A percentile compares a stretch with the other conserved stretches of the same genome.
These are phyloP conservation scores for Dalbergia oliveri DNA, from an alignment of 306 rosid species.

Conservation along the genomic window DNA sequence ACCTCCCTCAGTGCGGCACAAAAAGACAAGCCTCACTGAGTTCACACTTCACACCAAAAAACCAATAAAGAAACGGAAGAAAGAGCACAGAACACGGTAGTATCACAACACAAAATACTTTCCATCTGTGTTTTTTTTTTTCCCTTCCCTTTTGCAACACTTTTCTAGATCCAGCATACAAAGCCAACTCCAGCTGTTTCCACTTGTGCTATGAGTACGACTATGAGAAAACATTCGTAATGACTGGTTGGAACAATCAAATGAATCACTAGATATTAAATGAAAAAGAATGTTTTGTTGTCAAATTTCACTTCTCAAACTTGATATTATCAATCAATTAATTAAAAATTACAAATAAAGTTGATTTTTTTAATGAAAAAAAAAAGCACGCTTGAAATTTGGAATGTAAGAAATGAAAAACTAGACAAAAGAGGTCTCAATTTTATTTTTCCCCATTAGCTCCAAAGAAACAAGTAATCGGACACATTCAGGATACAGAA, in stretches of 20 bases:
- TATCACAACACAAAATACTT: slow-evolving; percentile 48
- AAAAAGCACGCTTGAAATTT: neutral
- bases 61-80: slow-evolving; percentile 48
- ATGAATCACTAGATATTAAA: slow-evolving; percentile 21
- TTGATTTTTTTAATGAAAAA: neutral
- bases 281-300: neutral
- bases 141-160: slow-evolving; percentile 49
- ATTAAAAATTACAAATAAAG: slow-evolving; percentile 4
- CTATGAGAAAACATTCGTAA: slow-evolving; percentile 45
- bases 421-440: neutral
- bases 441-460: slow-evolving; percentile 44
- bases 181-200: slow-evolving; percentile 74
- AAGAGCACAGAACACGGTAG: slow-evolving; percentile 67
- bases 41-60: slow-evolving; percentile 50
- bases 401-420: neutral
- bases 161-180: slow-evolving; percentile 76
- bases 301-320: slow-evolving; percentile 3
- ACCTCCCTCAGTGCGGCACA: slow-evolving; percentile 57
- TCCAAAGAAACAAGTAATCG: slow-evolving; percentile 10
- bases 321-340: slow-evolving; percentile 33
- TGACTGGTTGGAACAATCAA: slow-evolving; percentile 18
- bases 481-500: slow-evolving; percentile 13
- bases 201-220: slow-evolving; percentile 46
- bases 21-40: slow-evolving; percentile 59
- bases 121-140: slow-evolving; percentile 46